Conservation (phyloP, 2,329 filamentous ascomycete species). For the Diplocarpon rosae region DNA sequence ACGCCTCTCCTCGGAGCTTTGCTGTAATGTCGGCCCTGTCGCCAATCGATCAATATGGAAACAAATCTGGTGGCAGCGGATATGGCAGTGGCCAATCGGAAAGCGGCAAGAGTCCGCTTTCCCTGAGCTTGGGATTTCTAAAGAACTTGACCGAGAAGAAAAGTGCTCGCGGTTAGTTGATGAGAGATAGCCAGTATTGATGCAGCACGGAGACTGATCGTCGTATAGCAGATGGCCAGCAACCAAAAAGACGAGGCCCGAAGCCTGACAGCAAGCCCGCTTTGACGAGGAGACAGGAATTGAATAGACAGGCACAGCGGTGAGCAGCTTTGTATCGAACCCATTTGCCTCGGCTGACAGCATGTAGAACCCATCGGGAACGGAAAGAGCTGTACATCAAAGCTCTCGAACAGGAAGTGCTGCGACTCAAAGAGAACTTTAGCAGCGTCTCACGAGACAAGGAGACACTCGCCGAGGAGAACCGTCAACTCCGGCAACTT, state of each 20-base stretch:
- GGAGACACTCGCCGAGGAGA: slow-evolving; percentile 66
- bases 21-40: slow-evolving; percentile 21
- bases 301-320: slow-evolving; percentile 94
- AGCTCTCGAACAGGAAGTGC: slow-evolving; percentile 80
- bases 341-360: slow-evolving; percentile 6
- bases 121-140: slow-evolving; percentile 48
- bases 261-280: slow-evolving; percentile 96
- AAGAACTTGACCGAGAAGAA: slow-evolving; percentile 64
- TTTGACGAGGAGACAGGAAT: slow-evolving; percentile 78
- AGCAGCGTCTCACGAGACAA: slow-evolving; percentile 65
- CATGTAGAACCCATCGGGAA: slow-evolving; percentile 81
- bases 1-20: slow-evolving; percentile 5
- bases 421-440: slow-evolving; percentile 79
- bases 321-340: slow-evolving; percentile 31
- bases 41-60: slow-evolving; percentile 22
- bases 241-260: slow-evolving; percentile 80
- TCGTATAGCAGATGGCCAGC: slow-evolving; percentile 56
- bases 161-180: slow-evolving; percentile 55
- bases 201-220: slow-evolving; percentile 7
- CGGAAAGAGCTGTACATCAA: slow-evolving; percentile 96
- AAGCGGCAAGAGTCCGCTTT: slow-evolving; percentile 25
- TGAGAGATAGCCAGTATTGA: not conserved
- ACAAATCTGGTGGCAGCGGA: slow-evolving; percentile 20
- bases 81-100: slow-evolving; percentile 27
- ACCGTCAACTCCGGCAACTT: slow-evolving; percentile 55